Evolutionary conservation across 2,329 filamentous ascomycete species (phyloP).

Genomic region (Claviceps maximensis): DNA sequence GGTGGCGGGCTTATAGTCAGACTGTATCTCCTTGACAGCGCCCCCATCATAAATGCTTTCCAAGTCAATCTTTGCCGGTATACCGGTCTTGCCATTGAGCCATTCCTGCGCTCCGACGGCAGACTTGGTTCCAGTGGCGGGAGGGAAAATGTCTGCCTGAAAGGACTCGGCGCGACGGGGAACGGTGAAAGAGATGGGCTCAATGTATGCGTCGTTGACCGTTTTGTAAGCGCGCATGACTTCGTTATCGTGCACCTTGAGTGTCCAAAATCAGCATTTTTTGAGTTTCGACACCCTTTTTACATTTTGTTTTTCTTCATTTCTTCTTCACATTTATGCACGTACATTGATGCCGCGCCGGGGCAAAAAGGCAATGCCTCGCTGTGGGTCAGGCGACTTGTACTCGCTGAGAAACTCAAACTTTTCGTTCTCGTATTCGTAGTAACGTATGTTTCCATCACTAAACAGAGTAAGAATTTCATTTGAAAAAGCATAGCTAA

Average conservation of each 20-base stretch:
- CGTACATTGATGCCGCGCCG: conserved; percentile 83
- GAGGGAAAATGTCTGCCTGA: conserved; percentile 94
- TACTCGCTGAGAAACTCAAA: conserved; percentile 96
- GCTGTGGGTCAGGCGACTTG: conserved; percentile 90
- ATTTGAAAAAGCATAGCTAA: not conserved
- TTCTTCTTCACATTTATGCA: conserved; percentile 2
- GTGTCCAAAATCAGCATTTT: conserved; percentile 10
- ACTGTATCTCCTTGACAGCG: conserved; percentile 61
- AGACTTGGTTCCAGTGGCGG: conserved; percentile 65
- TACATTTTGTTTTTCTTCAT: not conserved
- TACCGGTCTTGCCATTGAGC: conserved; percentile 69
- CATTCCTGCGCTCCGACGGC: conserved; percentile 72
- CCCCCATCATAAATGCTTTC: conserved; percentile 82
- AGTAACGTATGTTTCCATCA: conserved; percentile 98
- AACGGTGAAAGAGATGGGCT: conserved; percentile 95
- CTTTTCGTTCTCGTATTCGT: conserved; percentile 96
- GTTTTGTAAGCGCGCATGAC: conserved; percentile 95
- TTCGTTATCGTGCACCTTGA: conserved; percentile 81
- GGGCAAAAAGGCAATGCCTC: conserved; percentile 86
- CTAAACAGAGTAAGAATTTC: conserved; percentile 29
- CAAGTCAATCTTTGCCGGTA: conserved; percentile 86
- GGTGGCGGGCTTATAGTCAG: conserved; percentile 49
- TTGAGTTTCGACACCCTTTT: not conserved
- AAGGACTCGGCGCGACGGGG: conserved; percentile 87
- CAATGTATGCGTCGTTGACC: conserved; percentile 84